Conservation (phyloP, 2,329 filamentous ascomycete genomes). For the Sarocladium kiliense region DNA sequence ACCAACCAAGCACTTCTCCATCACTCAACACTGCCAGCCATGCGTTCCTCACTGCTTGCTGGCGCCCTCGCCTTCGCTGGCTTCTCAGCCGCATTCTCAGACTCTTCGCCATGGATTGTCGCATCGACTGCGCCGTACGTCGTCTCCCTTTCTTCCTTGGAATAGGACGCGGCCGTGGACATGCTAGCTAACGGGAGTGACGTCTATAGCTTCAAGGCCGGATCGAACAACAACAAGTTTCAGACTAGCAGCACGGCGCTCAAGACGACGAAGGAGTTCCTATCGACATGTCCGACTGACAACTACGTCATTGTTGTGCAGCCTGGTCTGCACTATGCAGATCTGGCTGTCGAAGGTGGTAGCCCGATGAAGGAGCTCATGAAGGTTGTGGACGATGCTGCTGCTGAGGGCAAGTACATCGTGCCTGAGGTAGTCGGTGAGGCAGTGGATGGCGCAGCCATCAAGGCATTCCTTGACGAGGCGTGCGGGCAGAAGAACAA, state of each 20-base stretch:
- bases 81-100: conserved; percentile 66
- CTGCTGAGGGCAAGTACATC: conserved; percentile 35
- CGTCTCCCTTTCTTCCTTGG: background rate
- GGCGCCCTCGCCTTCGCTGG: conserved; percentile 50
- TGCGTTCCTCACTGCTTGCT: conserved; percentile 50
- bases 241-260: conserved; percentile 43
- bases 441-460: conserved; percentile 32
- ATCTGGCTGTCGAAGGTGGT: background rate
- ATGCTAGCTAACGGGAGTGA: conserved; percentile 6
- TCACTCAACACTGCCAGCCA: conserved; percentile 22
- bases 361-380: conserved; percentile 50
- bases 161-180: background rate
- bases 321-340: conserved; percentile 49
- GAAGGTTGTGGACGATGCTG: conserved; percentile 28
- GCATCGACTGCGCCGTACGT: conserved; percentile 79
- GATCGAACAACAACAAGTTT: conserved; percentile 34
- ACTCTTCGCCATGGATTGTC: conserved; percentile 85
- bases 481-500: conserved; percentile 37
- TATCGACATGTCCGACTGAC: conserved; percentile 65
- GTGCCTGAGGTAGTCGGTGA: conserved; percentile 53
- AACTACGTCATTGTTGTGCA: conserved; percentile 76
- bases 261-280: conserved; percentile 39
- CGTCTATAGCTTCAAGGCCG: conserved; percentile 24
- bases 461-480: conserved; percentile 40
- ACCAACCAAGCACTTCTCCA: conserved; percentile 4